Evolutionary conservation across 2,329 filamentous ascomycete genomes (phyloP).

Genomic region (Aspergillus pseudoviridinutans): DNA sequence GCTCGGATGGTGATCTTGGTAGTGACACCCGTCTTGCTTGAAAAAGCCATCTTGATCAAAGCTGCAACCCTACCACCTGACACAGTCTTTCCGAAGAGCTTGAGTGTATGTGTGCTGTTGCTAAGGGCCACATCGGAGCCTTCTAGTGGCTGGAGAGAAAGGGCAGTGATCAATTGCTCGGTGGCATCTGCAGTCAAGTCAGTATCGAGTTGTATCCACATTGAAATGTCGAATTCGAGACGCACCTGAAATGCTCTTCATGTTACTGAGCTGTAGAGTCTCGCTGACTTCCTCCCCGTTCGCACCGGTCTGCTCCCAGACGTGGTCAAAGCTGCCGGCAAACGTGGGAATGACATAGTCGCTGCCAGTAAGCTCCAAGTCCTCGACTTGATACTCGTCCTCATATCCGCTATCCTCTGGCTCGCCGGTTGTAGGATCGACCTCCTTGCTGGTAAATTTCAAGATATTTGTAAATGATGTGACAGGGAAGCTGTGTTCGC

Average conservation of each 20-base stretch:
- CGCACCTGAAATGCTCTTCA: constrained; percentile 90
- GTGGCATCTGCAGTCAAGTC: constrained; percentile 68
- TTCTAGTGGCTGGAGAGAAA: constrained; percentile 90
- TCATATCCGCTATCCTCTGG: constrained; percentile 91
- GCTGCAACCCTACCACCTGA: constrained; percentile 84
- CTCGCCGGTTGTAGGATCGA: constrained; percentile 89
- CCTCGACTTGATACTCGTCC: constrained; percentile 95
- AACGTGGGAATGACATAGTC: constrained; percentile 94
- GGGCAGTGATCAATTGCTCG: constrained; percentile 77
- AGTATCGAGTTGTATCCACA: constrained; percentile 14
- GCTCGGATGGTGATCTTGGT: constrained; percentile 90
- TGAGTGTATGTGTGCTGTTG: constrained; percentile 87
- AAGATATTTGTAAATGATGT: constrained; percentile 86
- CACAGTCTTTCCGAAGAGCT: constrained; percentile 93
- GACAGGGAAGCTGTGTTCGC: constrained; percentile 71
- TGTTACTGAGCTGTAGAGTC: constrained; percentile 79
- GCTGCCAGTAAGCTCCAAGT: constrained; percentile 83
- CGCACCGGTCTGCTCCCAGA: constrained; percentile 93
- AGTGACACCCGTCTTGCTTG: constrained; percentile 86
- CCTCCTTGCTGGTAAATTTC: constrained; percentile 97
- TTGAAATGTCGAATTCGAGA: constrained; percentile 17
- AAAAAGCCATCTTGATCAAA: constrained; percentile 88
- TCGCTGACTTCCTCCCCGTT: constrained; percentile 85
- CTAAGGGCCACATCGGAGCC: constrained; percentile 88
- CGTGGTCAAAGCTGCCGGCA: constrained; percentile 88